Conservation (phyloP, 2,329 filamentous ascomycete species). For the Immersiporthe knoxdaviesiana region DNA sequence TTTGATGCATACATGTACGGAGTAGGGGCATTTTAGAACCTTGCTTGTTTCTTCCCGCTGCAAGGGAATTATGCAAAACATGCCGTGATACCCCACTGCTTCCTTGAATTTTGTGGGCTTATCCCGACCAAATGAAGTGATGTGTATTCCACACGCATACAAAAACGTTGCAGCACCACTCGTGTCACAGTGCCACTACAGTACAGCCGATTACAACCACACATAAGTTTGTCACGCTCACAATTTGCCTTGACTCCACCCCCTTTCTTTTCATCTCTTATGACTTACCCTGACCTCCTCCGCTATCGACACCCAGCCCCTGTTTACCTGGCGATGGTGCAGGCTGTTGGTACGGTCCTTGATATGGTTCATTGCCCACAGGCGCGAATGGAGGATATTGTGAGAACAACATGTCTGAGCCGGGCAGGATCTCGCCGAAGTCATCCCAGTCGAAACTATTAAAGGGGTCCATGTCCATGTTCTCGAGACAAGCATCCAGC, state of each 20-base stretch:
- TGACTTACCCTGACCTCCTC: neutral
- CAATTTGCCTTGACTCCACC: neutral
- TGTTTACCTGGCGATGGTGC: neutral
- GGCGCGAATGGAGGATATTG: neutral
- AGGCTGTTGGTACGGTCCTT: neutral
- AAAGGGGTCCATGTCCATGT: slow-evolving; percentile 18
- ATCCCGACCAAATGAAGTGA: neutral
- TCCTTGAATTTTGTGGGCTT: neutral
- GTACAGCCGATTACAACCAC: neutral
- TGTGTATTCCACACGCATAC: neutral
- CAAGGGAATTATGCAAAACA: neutral
- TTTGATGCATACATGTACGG: neutral
- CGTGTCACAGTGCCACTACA: neutral
- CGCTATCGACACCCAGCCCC: neutral
- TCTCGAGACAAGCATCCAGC: slow-evolving; percentile 1
- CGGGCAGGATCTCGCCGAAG: slow-evolving; percentile 3
- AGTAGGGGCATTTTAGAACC: too few relatives aligned
- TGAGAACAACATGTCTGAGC: neutral
- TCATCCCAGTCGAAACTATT: slow-evolving; percentile 13
- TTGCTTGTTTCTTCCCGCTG: too few relatives aligned
- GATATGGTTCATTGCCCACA: neutral
- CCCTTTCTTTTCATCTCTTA: neutral
- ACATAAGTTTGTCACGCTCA: neutral
- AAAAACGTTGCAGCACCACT: neutral
- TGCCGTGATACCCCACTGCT: neutral